A percentile compares a stretch with the other conserved stretches of the same genome.
Conservation (phyloP, 768 basidiomycete species). For the Candolleomyces efflorescens region DNA sequence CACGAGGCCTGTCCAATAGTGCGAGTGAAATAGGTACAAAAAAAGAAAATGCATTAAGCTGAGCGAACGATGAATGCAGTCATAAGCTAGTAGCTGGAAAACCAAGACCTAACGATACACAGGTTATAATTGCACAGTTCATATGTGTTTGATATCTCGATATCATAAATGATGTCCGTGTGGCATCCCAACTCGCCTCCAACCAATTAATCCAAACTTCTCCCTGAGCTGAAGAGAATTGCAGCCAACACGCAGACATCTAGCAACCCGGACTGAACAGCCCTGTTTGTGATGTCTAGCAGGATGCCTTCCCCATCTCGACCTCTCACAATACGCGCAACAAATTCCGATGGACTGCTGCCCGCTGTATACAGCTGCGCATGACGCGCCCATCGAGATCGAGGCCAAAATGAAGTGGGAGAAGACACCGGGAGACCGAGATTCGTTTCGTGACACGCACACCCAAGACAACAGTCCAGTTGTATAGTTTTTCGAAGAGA, state of each 20-base stretch:
- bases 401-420: background rate
- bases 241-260: conserved; percentile 8
- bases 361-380: conserved; percentile 6
- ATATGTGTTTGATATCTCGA: background rate
- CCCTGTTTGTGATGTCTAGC: conserved; percentile 6
- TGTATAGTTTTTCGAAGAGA: background rate
- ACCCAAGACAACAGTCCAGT: no score
- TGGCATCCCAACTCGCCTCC: background rate
- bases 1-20: no score
- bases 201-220: conserved; percentile 5
- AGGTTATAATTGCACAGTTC: no score
- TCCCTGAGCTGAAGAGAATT: conserved; percentile 7
- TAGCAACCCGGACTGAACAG: conserved; percentile 7
- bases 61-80: no score
- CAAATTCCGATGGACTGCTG: conserved; percentile 9
- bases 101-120: no score
- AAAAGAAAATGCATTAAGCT: no score
- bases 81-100: no score
- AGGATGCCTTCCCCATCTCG: background rate
- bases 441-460: no score
- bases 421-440: no score
- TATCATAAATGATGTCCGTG: background rate
- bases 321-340: conserved; percentile 7
- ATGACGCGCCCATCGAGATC: background rate
- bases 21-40: no score